Conservation (phyloP, 345 rosid genomes). For the Fremontodendron californicum region DNA sequence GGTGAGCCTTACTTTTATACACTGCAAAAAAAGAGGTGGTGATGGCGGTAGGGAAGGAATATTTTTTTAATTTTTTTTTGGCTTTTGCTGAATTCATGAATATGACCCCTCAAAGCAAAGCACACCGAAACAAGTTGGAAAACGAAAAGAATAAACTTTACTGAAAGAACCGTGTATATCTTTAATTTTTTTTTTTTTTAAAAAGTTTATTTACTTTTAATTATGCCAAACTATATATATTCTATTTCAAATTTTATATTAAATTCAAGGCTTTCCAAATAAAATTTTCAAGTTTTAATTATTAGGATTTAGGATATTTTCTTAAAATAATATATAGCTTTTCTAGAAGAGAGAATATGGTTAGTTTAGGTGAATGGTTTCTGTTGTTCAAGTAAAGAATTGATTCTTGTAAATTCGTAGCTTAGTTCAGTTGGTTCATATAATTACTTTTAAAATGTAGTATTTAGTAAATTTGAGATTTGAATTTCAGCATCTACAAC, state of each 20-base stretch:
- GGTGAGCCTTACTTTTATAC: neutral
- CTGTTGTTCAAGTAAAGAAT: neutral
- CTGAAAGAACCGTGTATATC: neutral
- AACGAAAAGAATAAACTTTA: conserved; percentile 6
- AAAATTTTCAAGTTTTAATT: neutral
- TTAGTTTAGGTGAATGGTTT: too few species aligned
- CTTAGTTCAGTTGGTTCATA: too few species aligned
- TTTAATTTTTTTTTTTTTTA: neutral
- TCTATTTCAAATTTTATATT: neutral
- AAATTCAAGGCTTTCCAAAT: too few species aligned
- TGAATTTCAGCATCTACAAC: too few species aligned
- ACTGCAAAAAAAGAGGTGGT: neutral
- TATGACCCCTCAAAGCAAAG: conserved; percentile 2
- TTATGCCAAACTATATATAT: too few species aligned
- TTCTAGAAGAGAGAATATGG: too few species aligned
- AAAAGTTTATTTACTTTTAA: neutral
- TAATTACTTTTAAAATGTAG: too few species aligned
- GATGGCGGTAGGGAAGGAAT: neutral
- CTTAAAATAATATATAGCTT: too few species aligned
- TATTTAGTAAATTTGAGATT: too few species aligned
- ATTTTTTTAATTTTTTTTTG: neutral
- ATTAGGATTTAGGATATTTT: neutral
- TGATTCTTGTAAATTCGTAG: neutral
- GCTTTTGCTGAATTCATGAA: neutral
- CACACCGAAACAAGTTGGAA: neutral